phyloP scores from a whole-genome alignment of 352 stramenopile species.

The Aphanomyces euteiches region DNA sequence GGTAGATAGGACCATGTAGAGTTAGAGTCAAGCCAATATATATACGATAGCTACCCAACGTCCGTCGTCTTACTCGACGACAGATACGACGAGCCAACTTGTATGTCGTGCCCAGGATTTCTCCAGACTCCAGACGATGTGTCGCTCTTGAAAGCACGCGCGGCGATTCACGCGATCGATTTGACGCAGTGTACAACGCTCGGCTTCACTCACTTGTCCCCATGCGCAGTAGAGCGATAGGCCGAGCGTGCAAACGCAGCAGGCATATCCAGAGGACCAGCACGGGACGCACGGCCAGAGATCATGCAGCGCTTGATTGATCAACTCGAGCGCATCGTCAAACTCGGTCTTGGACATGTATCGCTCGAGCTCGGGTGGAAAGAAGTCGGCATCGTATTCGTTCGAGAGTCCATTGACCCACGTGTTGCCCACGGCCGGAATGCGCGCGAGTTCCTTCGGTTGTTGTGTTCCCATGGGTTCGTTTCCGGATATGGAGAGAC shows the following conservation, averaged over 20 bases:
- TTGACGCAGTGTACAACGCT: conserved; percentile 59
- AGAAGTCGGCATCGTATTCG: conserved; percentile 65
- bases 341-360: conserved; percentile 69
- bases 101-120: conserved; percentile 62
- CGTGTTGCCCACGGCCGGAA: conserved; percentile 43
- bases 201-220: conserved; percentile 67
- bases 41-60: neutral
- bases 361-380: conserved; percentile 43
- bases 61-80: neutral
- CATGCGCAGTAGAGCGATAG: conserved; percentile 78
- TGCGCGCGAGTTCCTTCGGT: neutral
- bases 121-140: conserved; percentile 64
- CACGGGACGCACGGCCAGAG: conserved; percentile 82
- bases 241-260: conserved; percentile 75
- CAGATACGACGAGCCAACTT: conserved; percentile 66
- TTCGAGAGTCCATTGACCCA: conserved; percentile 78
- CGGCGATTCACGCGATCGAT: conserved; percentile 69
- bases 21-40: neutral
- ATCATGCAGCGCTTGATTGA: conserved; percentile 79
- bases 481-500: neutral
- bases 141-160: conserved; percentile 48
- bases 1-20: neutral
- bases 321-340: conserved; percentile 49
- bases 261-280: conserved; percentile 74
- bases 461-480: neutral